Conservation (phyloP, 768 basidiomycete species). For the Exsudoporus frostii region DNA sequence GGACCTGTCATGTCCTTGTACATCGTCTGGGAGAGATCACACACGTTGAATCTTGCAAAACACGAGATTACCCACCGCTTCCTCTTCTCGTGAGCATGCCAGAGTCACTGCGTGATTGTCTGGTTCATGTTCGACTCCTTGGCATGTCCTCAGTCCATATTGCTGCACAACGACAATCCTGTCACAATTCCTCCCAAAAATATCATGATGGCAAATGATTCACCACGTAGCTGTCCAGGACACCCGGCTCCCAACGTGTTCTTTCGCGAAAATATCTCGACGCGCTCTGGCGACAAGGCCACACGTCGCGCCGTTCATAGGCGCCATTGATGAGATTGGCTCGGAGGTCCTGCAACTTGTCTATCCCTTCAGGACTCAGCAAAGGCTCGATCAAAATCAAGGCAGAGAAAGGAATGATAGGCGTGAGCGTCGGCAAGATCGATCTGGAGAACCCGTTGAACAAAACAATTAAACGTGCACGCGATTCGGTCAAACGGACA, state of each 20-base stretch:
- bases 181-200: not conserved
- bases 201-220: slow-evolving; percentile 16
- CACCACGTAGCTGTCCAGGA: slow-evolving; percentile 54
- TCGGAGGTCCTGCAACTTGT: slow-evolving; percentile 42
- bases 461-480: not conserved
- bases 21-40: slow-evolving; percentile 46
- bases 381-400: slow-evolving; percentile 65
- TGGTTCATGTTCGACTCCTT: slow-evolving; percentile 27
- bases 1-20: slow-evolving; percentile 57
- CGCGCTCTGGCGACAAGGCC: slow-evolving; percentile 47
- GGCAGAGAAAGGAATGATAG: slow-evolving; percentile 43
- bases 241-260: slow-evolving; percentile 49
- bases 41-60: not conserved
- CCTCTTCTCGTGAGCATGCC: slow-evolving; percentile 60
- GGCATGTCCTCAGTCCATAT: slow-evolving; percentile 43
- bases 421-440: slow-evolving; percentile 49
- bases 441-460: slow-evolving; percentile 36
- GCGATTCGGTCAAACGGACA: slow-evolving; percentile 38
- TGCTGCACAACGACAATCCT: slow-evolving; percentile 31
- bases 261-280: slow-evolving; percentile 34
- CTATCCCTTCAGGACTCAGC: slow-evolving; percentile 48
- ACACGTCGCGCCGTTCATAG: slow-evolving; percentile 47
- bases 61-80: slow-evolving; percentile 44
- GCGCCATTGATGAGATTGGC: slow-evolving; percentile 44
- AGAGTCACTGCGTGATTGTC: slow-evolving; percentile 43